Evolutionary conservation across 345 rosid species (phyloP), one percentile per base, ranked within the genome.

Genomic region (Salix koriyanagi): DNA sequence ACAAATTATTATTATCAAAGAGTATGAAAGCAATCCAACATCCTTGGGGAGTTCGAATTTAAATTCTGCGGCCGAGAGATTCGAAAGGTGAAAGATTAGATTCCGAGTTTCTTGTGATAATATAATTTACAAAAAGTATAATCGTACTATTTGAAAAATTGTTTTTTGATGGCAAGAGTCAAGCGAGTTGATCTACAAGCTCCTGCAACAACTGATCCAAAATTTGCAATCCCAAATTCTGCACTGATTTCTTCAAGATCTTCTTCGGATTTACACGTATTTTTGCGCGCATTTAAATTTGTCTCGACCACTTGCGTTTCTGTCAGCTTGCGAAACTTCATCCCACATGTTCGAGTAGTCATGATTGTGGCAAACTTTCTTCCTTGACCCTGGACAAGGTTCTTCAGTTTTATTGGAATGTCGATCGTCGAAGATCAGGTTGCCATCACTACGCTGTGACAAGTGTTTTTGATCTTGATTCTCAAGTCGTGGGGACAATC

Each of bases 131-230:
- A 75, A 18, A 26, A 52, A 32, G 18, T 72, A 26, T 30, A 46
- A 7, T 52, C 23, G 2, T 52, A 18, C 58, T 5, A 32, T 76
- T 85, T 76, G 34, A 69, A 77, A 77, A 30, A 25, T 25, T 62
- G 30, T 50, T 0, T 34, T 19, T 73, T 58, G 75, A 56, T 37
- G 67, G 78, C 81, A 46, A 72, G 72, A 44, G 32, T 74, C 67
- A 50, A 26, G 30, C 13, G 42, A 44, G 75, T 74, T 77, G 82
- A 50, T 80, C 75, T 41, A 87, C 70, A 7, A 83, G 54, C 67
- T 88, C 91, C 60, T 77, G 82, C 69, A 90, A 77, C 78, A 84
- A 60, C 56, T 79, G 60, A 73, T 85, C 78, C 60, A 88, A 72
- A 61, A 85, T 80, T 64, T 71, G 77, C 65, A 75, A 39, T n/a